Conservation (phyloP, 768 basidiomycete species). For the Naganishia vishniacii region DNA sequence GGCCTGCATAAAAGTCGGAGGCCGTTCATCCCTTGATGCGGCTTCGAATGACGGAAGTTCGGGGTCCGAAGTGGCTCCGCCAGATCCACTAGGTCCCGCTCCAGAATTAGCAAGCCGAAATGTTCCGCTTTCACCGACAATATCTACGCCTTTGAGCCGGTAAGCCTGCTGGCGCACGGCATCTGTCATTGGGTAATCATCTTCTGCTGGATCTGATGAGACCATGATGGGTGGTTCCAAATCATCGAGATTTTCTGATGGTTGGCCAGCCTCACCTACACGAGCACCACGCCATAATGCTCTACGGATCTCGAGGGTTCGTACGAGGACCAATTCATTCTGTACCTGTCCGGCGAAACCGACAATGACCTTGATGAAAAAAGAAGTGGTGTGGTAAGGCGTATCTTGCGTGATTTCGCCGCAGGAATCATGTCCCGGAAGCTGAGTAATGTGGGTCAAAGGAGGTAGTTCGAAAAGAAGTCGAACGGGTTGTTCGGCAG, state of each 20-base stretch:
- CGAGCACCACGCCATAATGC: not conserved
- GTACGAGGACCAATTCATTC: not conserved
- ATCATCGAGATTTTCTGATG: not conserved
- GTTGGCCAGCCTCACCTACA: not conserved
- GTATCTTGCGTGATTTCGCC: constrained; percentile 74
- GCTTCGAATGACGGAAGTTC: constrained; percentile 41
- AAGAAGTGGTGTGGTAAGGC: constrained; percentile 74
- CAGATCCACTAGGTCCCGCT: constrained; percentile 1
- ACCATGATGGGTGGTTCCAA: not conserved
- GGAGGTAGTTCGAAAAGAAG: constrained; percentile 73
- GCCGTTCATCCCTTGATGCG: constrained; percentile 13
- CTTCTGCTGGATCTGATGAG: not conserved
- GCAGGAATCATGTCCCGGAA: constrained; percentile 55
- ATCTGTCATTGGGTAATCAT: constrained; percentile 30
- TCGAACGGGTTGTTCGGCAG: constrained; percentile 63
- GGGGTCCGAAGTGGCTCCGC: constrained; percentile 24
- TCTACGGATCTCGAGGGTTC: not conserved
- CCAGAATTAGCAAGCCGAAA: constrained; percentile 19
- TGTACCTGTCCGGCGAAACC: constrained; percentile 37
- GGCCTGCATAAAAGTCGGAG: constrained; percentile 20
- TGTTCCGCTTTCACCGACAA: constrained; percentile 41
- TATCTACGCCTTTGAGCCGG: constrained; percentile 42
- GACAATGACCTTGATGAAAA: constrained; percentile 65
- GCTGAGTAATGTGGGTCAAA: constrained; percentile 45
- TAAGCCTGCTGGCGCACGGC: constrained; percentile 38